Percentiles rank a stretch among this genome's conserved stretches.
Evolutionary conservation across 805 yeast genomes (phyloP).

Genomic region (Ogataea minuta): DNA sequence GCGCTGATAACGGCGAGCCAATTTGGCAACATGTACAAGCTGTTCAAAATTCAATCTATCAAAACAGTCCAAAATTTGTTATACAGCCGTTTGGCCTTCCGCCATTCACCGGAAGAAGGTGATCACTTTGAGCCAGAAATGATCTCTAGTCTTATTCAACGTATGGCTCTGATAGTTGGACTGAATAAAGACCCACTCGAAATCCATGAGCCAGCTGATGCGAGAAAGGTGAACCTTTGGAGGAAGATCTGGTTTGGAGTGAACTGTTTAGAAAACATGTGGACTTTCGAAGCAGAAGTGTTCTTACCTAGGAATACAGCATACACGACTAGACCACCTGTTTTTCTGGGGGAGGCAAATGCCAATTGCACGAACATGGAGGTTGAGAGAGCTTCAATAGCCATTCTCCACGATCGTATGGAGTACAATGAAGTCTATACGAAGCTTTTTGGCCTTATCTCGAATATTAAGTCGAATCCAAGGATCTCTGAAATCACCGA

Average conservation of each 20-base stretch:
- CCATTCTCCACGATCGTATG: constrained; percentile 32
- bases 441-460: constrained; percentile 31
- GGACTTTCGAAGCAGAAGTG: constrained; percentile 38
- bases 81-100: too few relatives aligned
- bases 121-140: too few relatives aligned
- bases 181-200: too few relatives aligned
- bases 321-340: constrained; percentile 44
- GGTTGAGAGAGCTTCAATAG: constrained; percentile 37
- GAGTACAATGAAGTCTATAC: constrained; percentile 33
- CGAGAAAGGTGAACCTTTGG: constrained; percentile 45
- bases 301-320: constrained; percentile 33
- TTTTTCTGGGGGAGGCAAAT: constrained; percentile 30
- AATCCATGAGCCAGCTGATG: constrained; percentile 20
- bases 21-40: too few relatives aligned
- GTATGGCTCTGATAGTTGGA: too few relatives aligned
- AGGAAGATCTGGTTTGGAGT: constrained; percentile 58
- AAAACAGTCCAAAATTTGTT: too few relatives aligned
- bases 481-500: constrained; percentile 35
- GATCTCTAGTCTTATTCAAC: too few relatives aligned
- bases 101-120: too few relatives aligned
- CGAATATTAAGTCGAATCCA: constrained; percentile 35
- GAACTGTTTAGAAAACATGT: constrained; percentile 40
- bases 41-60: too few relatives aligned
- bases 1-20: too few relatives aligned
- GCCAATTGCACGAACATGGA: constrained; percentile 36